phyloP scores from a whole-genome alignment of 192 early-diverging fungal species.

The Coemansia sp. region DNA sequence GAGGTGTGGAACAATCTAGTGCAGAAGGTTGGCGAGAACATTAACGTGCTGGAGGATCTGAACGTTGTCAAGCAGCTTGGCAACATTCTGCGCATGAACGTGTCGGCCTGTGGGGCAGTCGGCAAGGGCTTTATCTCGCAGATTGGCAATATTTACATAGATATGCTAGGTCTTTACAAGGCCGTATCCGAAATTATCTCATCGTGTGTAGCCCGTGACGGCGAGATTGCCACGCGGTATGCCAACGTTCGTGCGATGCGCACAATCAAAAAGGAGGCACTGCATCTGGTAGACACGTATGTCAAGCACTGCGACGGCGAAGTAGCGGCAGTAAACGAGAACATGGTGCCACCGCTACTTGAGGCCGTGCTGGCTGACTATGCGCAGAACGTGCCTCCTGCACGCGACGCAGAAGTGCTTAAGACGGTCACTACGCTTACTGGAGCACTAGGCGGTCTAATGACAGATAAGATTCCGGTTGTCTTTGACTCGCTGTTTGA shows the following conservation, averaged over 20 bases:
- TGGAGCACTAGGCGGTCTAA: slow-evolving; percentile 66
- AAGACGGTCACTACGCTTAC: slow-evolving; percentile 90
- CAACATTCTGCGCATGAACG: slow-evolving; percentile 95
- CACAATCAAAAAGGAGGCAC: slow-evolving; percentile 95
- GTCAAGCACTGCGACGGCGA: slow-evolving; percentile 84
- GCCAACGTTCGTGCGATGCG: slow-evolving; percentile 87
- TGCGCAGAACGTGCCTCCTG: slow-evolving; percentile 78
- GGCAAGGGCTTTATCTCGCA: slow-evolving; percentile 88
- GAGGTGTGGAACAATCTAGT: slow-evolving; percentile 83
- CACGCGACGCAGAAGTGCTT: slow-evolving; percentile 94
- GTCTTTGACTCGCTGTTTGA: slow-evolving; percentile 96
- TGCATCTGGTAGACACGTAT: slow-evolving; percentile 92
- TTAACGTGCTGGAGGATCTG: slow-evolving; percentile 69
- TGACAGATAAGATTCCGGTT: slow-evolving; percentile 79
- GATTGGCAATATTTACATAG: slow-evolving; percentile 85
- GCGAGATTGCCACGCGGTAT: slow-evolving; percentile 86
- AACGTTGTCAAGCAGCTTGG: slow-evolving; percentile 83
- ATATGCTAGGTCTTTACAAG: slow-evolving; percentile 90
- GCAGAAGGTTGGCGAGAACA: slow-evolving; percentile 72
- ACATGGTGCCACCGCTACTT: slow-evolving; percentile 88
- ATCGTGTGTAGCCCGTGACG: slow-evolving; percentile 68
- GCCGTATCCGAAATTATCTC: slow-evolving; percentile 85
- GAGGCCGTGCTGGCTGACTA: slow-evolving; percentile 91
- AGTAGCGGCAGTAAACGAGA: slow-evolving; percentile 71
- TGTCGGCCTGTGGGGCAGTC: slow-evolving; percentile 83